phyloP scores from a whole-genome alignment of 164 flowering plant species.

The Magnolia changhungtana region DNA sequence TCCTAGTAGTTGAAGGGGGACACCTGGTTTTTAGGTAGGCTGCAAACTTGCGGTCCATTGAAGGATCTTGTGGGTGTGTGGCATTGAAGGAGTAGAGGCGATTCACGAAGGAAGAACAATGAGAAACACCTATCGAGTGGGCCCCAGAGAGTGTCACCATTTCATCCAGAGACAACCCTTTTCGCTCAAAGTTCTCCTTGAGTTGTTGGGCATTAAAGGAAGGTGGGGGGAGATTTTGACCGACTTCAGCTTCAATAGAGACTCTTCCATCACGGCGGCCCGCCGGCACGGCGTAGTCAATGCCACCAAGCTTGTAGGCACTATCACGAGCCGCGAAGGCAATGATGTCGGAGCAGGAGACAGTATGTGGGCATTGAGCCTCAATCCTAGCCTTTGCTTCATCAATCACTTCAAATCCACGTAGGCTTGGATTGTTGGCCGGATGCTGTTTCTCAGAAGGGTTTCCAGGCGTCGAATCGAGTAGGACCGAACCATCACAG shows the following conservation, averaged over 20 bases:
- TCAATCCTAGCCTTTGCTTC: constrained; percentile 43
- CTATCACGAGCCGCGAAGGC: constrained; percentile 61
- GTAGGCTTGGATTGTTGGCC: constrained; percentile 39
- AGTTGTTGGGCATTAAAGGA: not conserved
- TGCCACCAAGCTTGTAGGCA: constrained; percentile 27
- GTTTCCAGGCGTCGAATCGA: constrained; percentile 39
- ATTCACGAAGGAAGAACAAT: constrained; percentile 8
- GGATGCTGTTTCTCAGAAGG: constrained; percentile 37
- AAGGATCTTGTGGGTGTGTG: constrained; percentile 11
- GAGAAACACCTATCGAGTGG: constrained; percentile 12
- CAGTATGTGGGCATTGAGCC: constrained; percentile 37
- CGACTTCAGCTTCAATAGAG: constrained; percentile 20
- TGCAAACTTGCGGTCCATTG: constrained; percentile 4
- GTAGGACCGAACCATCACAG: constrained; percentile 54
- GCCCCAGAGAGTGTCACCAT: constrained; percentile 19
- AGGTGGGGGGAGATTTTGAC: constrained; percentile 7
- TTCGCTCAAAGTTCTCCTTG: constrained; percentile 1
- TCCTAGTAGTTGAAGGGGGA: not conserved
- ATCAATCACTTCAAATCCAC: constrained; percentile 58
- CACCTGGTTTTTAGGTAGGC: constrained; percentile 8
- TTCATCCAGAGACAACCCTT: constrained; percentile 10
- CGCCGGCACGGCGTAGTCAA: constrained; percentile 33
- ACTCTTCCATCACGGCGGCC: constrained; percentile 44
- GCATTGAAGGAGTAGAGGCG: constrained; percentile 17
- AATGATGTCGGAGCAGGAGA: constrained; percentile 60